phyloP scores from a whole-genome alignment of 1,284 basidiomycete genomes.

The Apiotrichum montevideense region DNA sequence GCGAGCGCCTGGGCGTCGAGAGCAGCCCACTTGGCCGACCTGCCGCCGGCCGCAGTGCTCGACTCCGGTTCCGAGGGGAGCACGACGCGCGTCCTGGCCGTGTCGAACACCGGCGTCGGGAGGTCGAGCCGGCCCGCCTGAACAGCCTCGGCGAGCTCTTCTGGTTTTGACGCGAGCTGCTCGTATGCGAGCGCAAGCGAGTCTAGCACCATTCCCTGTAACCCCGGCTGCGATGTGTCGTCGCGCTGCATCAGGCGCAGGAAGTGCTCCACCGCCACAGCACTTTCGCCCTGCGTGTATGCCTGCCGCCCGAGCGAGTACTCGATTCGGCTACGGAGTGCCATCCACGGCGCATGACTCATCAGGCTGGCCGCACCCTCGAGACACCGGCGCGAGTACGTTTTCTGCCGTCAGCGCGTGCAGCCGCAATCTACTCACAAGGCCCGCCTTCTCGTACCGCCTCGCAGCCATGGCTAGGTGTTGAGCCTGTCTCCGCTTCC shows the following conservation, averaged over 20 bases:
- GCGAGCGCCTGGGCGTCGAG: conserved; percentile 29
- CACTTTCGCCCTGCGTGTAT: conserved; percentile 50
- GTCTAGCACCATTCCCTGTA: conserved; percentile 47
- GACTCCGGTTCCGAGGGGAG: conserved; percentile 20
- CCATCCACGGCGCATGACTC: conserved; percentile 44
- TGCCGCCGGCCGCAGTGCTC: conserved; percentile 3
- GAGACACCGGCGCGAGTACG: conserved; percentile 47
- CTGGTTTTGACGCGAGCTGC: conserved; percentile 35
- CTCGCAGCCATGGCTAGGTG: conserved; percentile 51
- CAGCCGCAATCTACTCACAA: conserved; percentile 35
- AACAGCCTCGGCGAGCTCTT: conserved; percentile 22
- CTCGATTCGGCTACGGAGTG: conserved; percentile 49
- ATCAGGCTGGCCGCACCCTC: conserved; percentile 44
- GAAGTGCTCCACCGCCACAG: conserved; percentile 49
- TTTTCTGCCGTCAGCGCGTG: conserved; percentile 37
- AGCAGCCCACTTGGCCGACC: conserved; percentile 18
- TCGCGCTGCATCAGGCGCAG: conserved; percentile 41
- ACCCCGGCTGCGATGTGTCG: conserved; percentile 32
- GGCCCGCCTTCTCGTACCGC: conserved; percentile 52
- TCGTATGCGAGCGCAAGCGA: conserved; percentile 50
- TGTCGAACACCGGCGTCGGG: conserved; percentile 39
- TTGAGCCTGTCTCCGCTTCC: conserved; percentile 47
- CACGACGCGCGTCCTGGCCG: conserved; percentile 26
- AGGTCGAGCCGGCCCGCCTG: conserved; percentile 25
- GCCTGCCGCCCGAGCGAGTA: conserved; percentile 52